A percentile compares a stretch with the other conserved stretches of the same genome.
These are phyloP conservation scores for Aureobasidium sp. DNA, from an alignment of 2,329 filamentous ascomycete genomes.

Conservation along the genomic window DNA sequence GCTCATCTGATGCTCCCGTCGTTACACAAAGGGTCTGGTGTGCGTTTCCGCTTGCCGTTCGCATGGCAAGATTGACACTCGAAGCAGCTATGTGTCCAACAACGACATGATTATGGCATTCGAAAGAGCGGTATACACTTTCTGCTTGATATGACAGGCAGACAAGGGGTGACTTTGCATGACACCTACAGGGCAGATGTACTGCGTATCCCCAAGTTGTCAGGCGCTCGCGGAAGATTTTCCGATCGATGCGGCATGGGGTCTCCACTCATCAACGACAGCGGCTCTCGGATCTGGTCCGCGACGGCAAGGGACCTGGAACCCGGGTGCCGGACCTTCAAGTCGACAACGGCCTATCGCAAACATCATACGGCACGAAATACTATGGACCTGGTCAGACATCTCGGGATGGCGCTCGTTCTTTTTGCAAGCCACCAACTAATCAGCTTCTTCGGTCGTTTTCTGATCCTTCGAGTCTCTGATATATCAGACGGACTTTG, in stretches of 20 bases:
- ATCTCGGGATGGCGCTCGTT: neutral
- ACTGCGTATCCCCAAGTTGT: neutral
- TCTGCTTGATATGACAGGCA: neutral
- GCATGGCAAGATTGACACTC: neutral
- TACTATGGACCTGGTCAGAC: neutral
- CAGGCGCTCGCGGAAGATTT: neutral
- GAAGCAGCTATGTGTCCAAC: neutral
- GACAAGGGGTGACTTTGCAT: neutral
- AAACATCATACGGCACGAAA: neutral
- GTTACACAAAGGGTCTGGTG: neutral
- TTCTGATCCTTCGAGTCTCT: neutral
- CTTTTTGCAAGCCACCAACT: neutral
- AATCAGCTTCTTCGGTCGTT: neutral
- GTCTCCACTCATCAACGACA: neutral
- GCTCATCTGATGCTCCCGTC: neutral
- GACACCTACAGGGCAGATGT: neutral
- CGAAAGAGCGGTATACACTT: neutral
- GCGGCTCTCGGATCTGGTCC: neutral
- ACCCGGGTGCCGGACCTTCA: slow-evolving; percentile 4
- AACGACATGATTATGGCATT: neutral
- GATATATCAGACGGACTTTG: neutral
- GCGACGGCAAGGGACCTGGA: neutral
- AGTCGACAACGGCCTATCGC: neutral
- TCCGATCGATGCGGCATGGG: slow-evolving; percentile 1
- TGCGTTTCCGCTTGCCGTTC: slow-evolving; percentile 4